Percentiles rank a stretch among this genome's conserved stretches.
phyloP scores from a whole-genome alignment of 495 filamentous ascomycete genomes.

The Mytilinidion resinicola region DNA sequence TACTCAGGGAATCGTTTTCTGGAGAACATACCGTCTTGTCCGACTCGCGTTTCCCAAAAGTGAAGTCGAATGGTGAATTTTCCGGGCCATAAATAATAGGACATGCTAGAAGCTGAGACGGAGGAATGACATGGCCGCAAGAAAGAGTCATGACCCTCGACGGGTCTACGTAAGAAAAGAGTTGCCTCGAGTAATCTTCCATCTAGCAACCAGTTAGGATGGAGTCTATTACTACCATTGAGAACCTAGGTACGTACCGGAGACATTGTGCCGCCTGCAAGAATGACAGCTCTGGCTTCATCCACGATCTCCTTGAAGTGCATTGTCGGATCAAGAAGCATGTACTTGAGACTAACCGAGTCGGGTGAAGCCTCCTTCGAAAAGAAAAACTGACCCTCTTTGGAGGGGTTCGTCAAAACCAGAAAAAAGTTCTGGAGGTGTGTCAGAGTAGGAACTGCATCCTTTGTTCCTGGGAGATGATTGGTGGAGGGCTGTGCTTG shows the following conservation, averaged over 20 bases:
- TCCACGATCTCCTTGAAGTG: slow-evolving; percentile 86
- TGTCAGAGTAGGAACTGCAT: slow-evolving; percentile 67
- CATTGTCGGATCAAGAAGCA: slow-evolving; percentile 87
- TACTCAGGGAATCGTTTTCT: background rate
- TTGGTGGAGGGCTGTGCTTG: slow-evolving; percentile 11
- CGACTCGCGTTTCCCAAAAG: slow-evolving; percentile 64
- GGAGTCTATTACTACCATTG: slow-evolving; percentile 1
- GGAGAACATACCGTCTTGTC: slow-evolving; percentile 44
- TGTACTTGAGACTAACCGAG: slow-evolving; percentile 68
- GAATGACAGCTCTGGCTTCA: slow-evolving; percentile 77
- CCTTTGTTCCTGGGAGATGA: background rate
- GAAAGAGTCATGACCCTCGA: slow-evolving; percentile 70
- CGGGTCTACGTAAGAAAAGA: slow-evolving; percentile 69
- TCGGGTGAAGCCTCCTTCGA: slow-evolving; percentile 43
- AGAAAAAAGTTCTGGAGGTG: slow-evolving; percentile 76
- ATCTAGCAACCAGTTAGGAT: slow-evolving; percentile 45
- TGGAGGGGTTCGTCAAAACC: slow-evolving; percentile 79
- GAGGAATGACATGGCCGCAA: slow-evolving; percentile 90
- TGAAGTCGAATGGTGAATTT: slow-evolving; percentile 74
- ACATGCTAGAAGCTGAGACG: slow-evolving; percentile 70
- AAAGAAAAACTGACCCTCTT: slow-evolving; percentile 82
- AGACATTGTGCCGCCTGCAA: slow-evolving; percentile 96
- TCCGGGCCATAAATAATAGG: slow-evolving; percentile 49
- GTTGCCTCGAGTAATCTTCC: slow-evolving; percentile 74
- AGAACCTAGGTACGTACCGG: slow-evolving; percentile 46